Percentiles rank a stretch among this genome's conserved stretches.
Evolutionary conservation across 1,139 yeast species (phyloP).

Genomic region (Williopsis jadinii): DNA sequence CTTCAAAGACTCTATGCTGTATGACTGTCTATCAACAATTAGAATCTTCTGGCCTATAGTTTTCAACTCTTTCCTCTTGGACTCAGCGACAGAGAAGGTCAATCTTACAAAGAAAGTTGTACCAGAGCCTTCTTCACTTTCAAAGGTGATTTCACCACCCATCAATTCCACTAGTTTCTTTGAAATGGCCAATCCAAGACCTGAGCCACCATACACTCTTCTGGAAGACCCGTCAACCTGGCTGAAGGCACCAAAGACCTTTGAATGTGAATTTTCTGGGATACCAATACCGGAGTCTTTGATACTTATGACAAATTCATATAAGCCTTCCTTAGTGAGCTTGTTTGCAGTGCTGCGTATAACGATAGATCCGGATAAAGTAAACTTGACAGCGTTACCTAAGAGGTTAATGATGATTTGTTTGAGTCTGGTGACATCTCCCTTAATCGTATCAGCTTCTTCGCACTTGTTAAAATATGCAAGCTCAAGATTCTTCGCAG

Average conservation of each 20-base stretch:
- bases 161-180: conserved; percentile 50
- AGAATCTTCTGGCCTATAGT: conserved; percentile 25
- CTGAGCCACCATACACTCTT: conserved; percentile 54
- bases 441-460: conserved; percentile 36
- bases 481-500: conserved; percentile 39
- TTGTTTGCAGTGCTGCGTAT: conserved; percentile 33
- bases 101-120: conserved; percentile 41
- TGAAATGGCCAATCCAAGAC: conserved; percentile 53
- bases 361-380: conserved; percentile 39
- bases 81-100: conserved; percentile 16
- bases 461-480: conserved; percentile 41
- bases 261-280: conserved; percentile 39
- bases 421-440: conserved; percentile 46
- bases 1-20: conserved; percentile 32
- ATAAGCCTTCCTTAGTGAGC: conserved; percentile 30
- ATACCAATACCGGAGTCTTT: conserved; percentile 61
- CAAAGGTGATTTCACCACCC: conserved; percentile 50
- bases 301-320: conserved; percentile 37
- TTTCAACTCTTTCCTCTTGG: conserved; percentile 13
- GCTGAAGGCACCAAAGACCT: conserved; percentile 52
- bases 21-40: conserved; percentile 30
- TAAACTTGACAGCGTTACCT: conserved; percentile 54
- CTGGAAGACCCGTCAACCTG: conserved; percentile 57
- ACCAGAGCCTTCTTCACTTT: conserved; percentile 45
- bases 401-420: conserved; percentile 49